Base-by-base conservation (phyloP, 2,329 filamentous ascomycete species). In the Diaporthe sp. region DNA sequence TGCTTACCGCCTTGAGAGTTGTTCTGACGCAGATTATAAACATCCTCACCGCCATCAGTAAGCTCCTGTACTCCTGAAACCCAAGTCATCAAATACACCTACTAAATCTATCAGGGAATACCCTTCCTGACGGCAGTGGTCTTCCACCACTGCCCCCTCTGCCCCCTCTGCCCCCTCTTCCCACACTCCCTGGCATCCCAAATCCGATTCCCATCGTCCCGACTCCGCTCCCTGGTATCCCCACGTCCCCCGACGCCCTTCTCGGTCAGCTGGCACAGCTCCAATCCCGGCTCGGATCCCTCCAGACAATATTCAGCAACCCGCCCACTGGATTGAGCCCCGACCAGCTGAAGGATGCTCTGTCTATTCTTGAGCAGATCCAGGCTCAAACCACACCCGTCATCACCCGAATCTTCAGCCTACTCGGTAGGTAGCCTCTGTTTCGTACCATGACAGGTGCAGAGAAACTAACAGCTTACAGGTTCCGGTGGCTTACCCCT, bases 241-340 rank as follows among this genome's bases (percentile, higher is more conserved):
- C 55, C 53, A 34, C 28, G 4, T 7, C 25, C 20, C 44, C 63
- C 15, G 12, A 49, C 5, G 44, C 20, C 31, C 20, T 68, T 5
- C 28, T 39, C 8, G 9, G 6, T 25, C 31, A 37, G 31, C 31
- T 68, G 31, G 31, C 20, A 20, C 12, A 25, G 22, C 63, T 68
- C 31, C 47, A 53, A 34, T 15, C 20, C 13, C 47, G 22, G 34
- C 63, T 68, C 13, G 28, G 6, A 28, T 25, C 7, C 47, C 28
- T 68, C 9, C 63, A 68, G 34, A 22, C 44, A 22, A 68, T 68
- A 9, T 68, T 68, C 20, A 39, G 10, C 25, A 53, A n/a, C 28
- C 47, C 31, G 17, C 63, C 63, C 13, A 2, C 22, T 37, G 63
- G 44, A 25, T 22, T 31, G 13, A 68, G 22, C 44, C 5, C 31